Evolutionary conservation across 306 rosid species (phyloP).

Genomic region (Begonia fuchsioides): DNA sequence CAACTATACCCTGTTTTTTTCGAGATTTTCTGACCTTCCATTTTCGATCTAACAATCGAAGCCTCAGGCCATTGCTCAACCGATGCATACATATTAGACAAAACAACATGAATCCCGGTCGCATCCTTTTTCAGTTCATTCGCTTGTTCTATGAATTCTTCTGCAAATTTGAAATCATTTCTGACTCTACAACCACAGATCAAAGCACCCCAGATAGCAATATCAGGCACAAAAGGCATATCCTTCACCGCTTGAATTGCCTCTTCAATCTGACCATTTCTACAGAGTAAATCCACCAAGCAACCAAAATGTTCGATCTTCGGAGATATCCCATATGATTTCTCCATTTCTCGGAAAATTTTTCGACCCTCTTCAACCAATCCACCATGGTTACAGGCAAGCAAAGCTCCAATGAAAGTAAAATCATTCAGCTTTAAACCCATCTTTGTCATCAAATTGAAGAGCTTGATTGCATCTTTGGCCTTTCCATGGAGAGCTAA

Average conservation of each 20-base stretch:
- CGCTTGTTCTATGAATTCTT: slow-evolving; percentile 10
- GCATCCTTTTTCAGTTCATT: slow-evolving; percentile 7
- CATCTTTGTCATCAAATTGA: slow-evolving; percentile 9
- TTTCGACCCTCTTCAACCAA: slow-evolving; percentile 12
- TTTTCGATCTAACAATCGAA: slow-evolving; percentile 7
- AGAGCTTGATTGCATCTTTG: slow-evolving; percentile 14
- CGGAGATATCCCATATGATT: slow-evolving; percentile 5
- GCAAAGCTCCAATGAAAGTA: slow-evolving; percentile 14
- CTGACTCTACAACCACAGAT: slow-evolving; percentile 15
- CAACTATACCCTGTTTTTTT: slow-evolving; percentile 12
- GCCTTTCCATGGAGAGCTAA: slow-evolving; percentile 15
- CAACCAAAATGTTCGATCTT: slow-evolving; percentile 16
- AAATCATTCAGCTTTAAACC: slow-evolving; percentile 13
- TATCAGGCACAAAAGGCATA: slow-evolving; percentile 14
- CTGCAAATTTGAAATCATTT: slow-evolving; percentile 9
- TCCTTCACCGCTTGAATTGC: slow-evolving; percentile 1
- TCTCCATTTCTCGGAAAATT: slow-evolving; percentile 13
- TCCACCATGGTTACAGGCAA: slow-evolving; percentile 21
- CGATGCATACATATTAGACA: slow-evolving; percentile 16
- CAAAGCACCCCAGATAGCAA: slow-evolving; percentile 18
- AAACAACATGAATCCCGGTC: slow-evolving; percentile 12
- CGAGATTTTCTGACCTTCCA: slow-evolving; percentile 12
- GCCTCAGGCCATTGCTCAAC: slow-evolving; percentile 16
- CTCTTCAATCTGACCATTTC: slow-evolving; percentile 18
- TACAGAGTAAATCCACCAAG: slow-evolving; percentile 13